Conservation (phyloP, 179 eudicot genomes). For the Actinidia arguta region DNA sequence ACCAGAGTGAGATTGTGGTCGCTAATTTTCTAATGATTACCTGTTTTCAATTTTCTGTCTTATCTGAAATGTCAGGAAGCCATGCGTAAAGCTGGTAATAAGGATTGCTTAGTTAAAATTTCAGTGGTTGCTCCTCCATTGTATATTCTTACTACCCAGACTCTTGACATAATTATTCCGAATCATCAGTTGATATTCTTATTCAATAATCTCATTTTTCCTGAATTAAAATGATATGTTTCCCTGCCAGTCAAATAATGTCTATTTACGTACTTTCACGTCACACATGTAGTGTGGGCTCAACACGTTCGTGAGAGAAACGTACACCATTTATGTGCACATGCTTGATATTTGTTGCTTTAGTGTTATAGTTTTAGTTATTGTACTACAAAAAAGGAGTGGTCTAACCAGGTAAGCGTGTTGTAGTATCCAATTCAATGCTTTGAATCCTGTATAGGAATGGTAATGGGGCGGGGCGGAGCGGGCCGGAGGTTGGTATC, state of each 20-base stretch:
- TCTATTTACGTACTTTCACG: neutral
- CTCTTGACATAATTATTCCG: constrained; percentile 33
- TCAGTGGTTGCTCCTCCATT: constrained; percentile 83
- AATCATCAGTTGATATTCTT: neutral
- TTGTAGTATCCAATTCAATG: too few relatives aligned
- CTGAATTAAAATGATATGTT: neutral
- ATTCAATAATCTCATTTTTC: neutral
- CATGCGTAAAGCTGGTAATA: constrained; percentile 79
- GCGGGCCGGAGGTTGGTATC: too few relatives aligned
- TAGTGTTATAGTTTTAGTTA: too few relatives aligned
- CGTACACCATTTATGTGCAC: too few relatives aligned
- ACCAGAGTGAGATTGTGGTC: neutral
- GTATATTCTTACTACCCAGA: constrained; percentile 81
- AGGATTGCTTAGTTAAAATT: constrained; percentile 85
- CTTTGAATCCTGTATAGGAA: too few relatives aligned
- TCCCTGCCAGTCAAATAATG: neutral
- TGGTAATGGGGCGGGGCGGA: too few relatives aligned
- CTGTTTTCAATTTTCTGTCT: neutral
- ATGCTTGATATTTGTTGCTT: neutral
- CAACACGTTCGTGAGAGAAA: too few relatives aligned
- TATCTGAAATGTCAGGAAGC: constrained; percentile 58
- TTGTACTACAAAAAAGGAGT: too few relatives aligned
- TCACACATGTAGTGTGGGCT: too few relatives aligned
- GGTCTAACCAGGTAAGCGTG: too few relatives aligned
- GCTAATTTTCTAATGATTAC: neutral